Base-by-base conservation (phyloP, 352 stramenopile species). In the Achlya hypogyna region DNA sequence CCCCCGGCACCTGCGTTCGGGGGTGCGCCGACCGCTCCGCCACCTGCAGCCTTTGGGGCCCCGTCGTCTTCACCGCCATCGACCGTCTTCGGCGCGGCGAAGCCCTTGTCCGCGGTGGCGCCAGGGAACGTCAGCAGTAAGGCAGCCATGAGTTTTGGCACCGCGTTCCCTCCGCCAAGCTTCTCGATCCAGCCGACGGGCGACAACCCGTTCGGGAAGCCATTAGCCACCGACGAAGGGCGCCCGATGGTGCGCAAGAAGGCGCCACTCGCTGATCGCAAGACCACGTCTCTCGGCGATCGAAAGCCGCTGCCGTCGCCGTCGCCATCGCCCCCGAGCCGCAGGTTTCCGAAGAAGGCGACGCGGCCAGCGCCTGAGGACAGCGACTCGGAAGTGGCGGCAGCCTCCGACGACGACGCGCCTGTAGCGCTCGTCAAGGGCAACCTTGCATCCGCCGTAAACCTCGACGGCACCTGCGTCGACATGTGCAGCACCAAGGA, bases 401-500 rank as follows among this genome's bases (percentile, higher is more conserved):
- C 52, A 18, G 27, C 27, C 9, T 53, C 43, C 23, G 43, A 38
- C 12, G 25, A 31, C 42, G 22, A 29, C 42, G 23, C 10, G 2
- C 54, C 18, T 2, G 1, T 23, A 60, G 32, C 20, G 20, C 20
- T 60, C n/a, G 62, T 42, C 10, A 73, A 73, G 27, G 23, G 18
- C 16, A 51, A 53, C 40, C 27, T 67, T 18, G 22, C 35, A 14
- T 18, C 22, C 18, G 62, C 62, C 27, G 51, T 29, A 0, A 91
- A 90, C 47, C 54, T 94, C 31, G 74, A 94, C 52, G 87, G 87
- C 20, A 74, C 74, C 35, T 96, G 87, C 62, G 43, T 84, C 63
- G 86, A 96, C 70, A 95, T 95, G 84, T 96, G 87, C 71, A 89
- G 79, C 51, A 74, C 74, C n/a, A 68, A 74, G 9, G 87, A 96